Evolutionary conservation across 495 filamentous ascomycete species (phyloP).

Genomic region (Articulospora tetracladia): DNA sequence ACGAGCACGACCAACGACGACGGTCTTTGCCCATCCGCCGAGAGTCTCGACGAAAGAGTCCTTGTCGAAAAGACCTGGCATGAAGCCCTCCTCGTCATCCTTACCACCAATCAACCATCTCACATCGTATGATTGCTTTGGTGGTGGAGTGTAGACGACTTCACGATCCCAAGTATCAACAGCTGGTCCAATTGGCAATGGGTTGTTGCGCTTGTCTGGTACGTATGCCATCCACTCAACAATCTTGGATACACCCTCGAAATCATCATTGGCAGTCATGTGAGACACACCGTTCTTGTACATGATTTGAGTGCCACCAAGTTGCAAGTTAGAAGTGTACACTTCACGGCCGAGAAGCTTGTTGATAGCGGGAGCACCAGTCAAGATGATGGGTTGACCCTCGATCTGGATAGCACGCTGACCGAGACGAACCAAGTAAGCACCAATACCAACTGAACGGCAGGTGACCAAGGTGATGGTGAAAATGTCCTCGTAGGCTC

Average conservation of each 20-base stretch:
- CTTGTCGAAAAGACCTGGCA: constrained; percentile 89
- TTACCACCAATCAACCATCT: constrained; percentile 91
- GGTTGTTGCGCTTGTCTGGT: constrained; percentile 86
- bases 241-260: constrained; percentile 96
- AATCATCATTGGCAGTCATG: constrained; percentile 97
- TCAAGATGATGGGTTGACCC: constrained; percentile 98
- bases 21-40: constrained; percentile 93
- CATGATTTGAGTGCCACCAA: constrained; percentile 99
- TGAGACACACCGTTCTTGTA: constrained; percentile 99
- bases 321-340: constrained; percentile 97
- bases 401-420: constrained; percentile 99
- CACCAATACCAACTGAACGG: constrained; percentile 91
- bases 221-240: constrained; percentile 97
- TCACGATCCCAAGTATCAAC: constrained; percentile 94
- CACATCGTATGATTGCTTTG: constrained; percentile 89
- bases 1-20: constrained; percentile 93
- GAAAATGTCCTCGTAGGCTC: constrained; percentile 98
- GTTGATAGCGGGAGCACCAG: constrained; percentile 95
- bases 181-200: constrained; percentile 80
- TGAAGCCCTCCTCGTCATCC: constrained; percentile 78
- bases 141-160: constrained; percentile 76
- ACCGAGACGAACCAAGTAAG: constrained; percentile 94
- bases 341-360: constrained; percentile 97
- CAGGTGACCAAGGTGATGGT: constrained; percentile 97
- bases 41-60: constrained; percentile 96